A percentile compares a stretch with the other conserved stretches of the same genome.
phyloP scores from a whole-genome alignment of 306 rosid genomes.

The Fragaria iinumae region DNA sequence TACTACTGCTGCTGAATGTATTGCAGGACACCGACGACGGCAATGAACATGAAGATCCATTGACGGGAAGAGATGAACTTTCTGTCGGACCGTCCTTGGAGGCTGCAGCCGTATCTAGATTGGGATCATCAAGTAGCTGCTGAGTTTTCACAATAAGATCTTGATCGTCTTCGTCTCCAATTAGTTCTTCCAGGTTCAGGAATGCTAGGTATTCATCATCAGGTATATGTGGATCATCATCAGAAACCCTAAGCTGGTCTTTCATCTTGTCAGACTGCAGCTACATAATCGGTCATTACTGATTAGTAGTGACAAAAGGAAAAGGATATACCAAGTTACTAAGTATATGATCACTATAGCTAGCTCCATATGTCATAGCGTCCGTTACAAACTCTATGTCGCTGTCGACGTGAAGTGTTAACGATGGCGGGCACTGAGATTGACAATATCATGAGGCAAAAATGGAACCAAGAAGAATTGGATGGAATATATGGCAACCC shows the following conservation, averaged over 20 bases:
- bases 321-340: no score
- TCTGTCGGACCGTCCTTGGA: not conserved
- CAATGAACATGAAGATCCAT: not conserved
- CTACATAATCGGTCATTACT: not conserved
- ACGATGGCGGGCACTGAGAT: not conserved
- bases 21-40: not conserved
- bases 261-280: not conserved
- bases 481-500: not conserved
- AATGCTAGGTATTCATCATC: not conserved
- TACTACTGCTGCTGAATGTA: not conserved
- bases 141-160: not conserved
- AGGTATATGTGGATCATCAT: not conserved
- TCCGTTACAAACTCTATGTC: not conserved
- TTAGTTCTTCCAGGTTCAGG: not conserved
- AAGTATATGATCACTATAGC: no score
- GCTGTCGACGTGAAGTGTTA: not conserved
- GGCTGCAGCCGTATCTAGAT: not conserved
- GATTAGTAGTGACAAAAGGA: no score
- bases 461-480: not conserved
- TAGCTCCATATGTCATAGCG: no score
- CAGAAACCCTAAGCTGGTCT: not conserved
- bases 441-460: not conserved
- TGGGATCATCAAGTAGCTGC: not conserved
- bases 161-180: not conserved
- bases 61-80: not conserved